phyloP scores from a whole-genome alignment of 495 filamentous ascomycete genomes.

The Neurospora sp. region DNA sequence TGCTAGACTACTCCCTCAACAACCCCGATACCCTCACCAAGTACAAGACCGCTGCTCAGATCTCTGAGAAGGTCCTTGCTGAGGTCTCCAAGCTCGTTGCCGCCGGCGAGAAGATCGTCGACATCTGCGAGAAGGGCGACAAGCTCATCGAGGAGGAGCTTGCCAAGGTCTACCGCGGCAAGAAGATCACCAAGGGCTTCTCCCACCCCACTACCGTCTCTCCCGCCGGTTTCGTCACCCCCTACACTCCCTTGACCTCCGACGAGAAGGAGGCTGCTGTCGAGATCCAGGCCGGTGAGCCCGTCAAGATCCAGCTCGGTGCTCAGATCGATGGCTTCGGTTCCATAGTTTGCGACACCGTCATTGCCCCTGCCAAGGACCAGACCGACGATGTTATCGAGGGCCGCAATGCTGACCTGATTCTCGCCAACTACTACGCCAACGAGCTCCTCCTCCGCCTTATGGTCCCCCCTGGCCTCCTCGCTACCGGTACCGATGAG shows the following conservation, averaged over 20 bases:
- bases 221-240: conserved; percentile 86
- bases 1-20: conserved; percentile 79
- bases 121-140: conserved; percentile 91
- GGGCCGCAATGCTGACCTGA: conserved; percentile 72
- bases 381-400: conserved; percentile 47
- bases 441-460: conserved; percentile 89
- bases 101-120: conserved; percentile 82
- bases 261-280: conserved; percentile 75
- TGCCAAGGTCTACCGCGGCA: conserved; percentile 93
- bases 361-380: conserved; percentile 57
- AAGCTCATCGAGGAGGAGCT: conserved; percentile 89
- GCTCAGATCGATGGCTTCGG: conserved; percentile 97
- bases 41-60: conserved; percentile 91
- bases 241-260: conserved; percentile 83
- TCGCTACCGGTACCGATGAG: conserved; percentile 77
- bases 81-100: conserved; percentile 72
- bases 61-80: conserved; percentile 90
- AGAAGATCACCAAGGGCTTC: conserved; percentile 90
- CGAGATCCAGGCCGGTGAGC: conserved; percentile 70
- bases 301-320: conserved; percentile 92
- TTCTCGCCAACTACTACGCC: conserved; percentile 86
- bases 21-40: conserved; percentile 98
- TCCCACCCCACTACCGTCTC: conserved; percentile 93
- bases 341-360: conserved; percentile 89
- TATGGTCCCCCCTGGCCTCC: conserved; percentile 77